Base-by-base conservation (phyloP, 1,284 basidiomycete species). In the Trametes pubescens region DNA sequence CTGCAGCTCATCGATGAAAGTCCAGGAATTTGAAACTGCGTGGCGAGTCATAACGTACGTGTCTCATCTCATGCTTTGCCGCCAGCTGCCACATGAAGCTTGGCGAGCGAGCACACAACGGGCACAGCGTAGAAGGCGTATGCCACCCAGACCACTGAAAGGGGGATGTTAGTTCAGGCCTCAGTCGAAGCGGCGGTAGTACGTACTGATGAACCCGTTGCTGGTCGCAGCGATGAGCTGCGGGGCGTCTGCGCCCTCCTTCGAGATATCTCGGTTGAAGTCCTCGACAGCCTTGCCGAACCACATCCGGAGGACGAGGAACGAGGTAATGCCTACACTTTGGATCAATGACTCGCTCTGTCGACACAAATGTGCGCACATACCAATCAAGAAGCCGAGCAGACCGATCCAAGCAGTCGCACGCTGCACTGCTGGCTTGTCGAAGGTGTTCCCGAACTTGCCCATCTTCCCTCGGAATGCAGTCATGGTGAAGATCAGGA, bases 181-280 rank as follows among this genome's bases (percentile, higher is more conserved):
- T 55, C 32, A n/a, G 22, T 22, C 51, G 14, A 7, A 24, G 18
- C 14, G 22, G 8, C 34, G 16, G 24, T 9, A 22, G 26, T 14
- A 84, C 89, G 73, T 65, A 93, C 91, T 91, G 57, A 86, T 88
- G 70, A 93, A 93, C 10, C 85, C 91, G 70, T 92, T 93, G 67
- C 88, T 84, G 29, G 82, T 80, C n/a, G 78, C 74, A 38, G 92
- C 91, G 57, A 87, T 78, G 47, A 93, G 78, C 52, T 86, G 77
- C 1, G 90, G 87, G 2, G 82, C 86, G 53, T 80, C 76, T 5
- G 73, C 66, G 29, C 86, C 88, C 63, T 82, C 81, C 24, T 81
- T 74, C 34, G 77, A 68, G 63, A 93, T 86, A 54, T 80, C 85
- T 49, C 77, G 75, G 74, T 93, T 93, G 77, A 93, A 93, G 71